Conservation (phyloP, 108 stramenopile species). For the Skeletonema menzelii region DNA sequence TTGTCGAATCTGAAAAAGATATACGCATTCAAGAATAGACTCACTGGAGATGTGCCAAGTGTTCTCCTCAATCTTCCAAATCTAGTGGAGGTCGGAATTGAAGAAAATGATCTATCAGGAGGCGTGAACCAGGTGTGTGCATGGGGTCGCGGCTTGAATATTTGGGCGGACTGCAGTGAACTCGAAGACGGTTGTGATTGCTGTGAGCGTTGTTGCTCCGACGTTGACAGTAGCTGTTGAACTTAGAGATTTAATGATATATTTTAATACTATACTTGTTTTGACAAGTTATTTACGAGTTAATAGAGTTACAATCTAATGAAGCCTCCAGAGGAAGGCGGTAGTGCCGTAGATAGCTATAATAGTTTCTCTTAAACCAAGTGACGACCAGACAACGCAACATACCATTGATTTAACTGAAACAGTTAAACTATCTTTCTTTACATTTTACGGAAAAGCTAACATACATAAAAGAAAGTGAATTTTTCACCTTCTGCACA, state of each 20-base stretch:
- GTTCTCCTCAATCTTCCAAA: constrained; percentile 23
- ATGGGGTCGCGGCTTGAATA: neutral
- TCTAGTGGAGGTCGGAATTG: constrained; percentile 35
- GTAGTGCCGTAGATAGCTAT: no score
- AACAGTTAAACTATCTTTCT: no score
- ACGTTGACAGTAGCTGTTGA: constrained; percentile 24
- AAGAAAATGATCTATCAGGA: constrained; percentile 38
- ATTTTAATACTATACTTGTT: no score
- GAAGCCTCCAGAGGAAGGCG: no score
- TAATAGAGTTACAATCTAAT: no score
- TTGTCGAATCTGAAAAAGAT: constrained; percentile 25
- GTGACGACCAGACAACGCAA: no score
- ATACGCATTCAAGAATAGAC: constrained; percentile 32
- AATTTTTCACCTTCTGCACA: no score
- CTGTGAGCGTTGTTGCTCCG: constrained; percentile 37
- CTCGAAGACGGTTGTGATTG: constrained; percentile 37
- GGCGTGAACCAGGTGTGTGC: constrained; percentile 28
- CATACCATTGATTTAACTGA: no score
- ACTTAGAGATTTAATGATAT: neutral
- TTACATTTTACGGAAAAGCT: no score
- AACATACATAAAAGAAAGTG: neutral
- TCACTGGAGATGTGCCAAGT: constrained; percentile 33
- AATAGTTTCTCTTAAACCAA: no score
- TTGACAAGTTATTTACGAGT: no score
- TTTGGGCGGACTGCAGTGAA: constrained; percentile 42